phyloP scores from a whole-genome alignment of 2,329 filamentous ascomycete species.

The Trichoderma lentiforme region DNA sequence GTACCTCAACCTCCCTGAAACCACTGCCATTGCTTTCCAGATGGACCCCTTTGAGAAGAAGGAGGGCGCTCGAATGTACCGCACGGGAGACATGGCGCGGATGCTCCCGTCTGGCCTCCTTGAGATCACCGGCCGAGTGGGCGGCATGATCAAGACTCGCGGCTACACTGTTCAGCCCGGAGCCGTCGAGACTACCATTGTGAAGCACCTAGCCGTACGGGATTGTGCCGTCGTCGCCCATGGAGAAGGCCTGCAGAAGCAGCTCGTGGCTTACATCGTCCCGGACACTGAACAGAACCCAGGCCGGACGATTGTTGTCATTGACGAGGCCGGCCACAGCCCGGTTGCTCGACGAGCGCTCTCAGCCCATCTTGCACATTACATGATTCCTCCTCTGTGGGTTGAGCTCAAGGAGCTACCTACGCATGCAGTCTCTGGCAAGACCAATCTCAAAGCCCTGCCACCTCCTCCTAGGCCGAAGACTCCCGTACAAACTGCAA shows the following conservation, averaged over 20 bases:
- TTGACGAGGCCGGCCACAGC: constrained; percentile 70
- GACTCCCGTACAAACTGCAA: constrained; percentile 38
- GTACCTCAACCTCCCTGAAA: constrained; percentile 77
- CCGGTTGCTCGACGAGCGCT: constrained; percentile 64
- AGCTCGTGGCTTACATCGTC: constrained; percentile 75
- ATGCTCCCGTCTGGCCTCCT: constrained; percentile 64
- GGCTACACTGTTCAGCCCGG: constrained; percentile 76
- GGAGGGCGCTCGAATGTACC: constrained; percentile 66
- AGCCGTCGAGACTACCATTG: constrained; percentile 71
- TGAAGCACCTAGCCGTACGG: constrained; percentile 65
- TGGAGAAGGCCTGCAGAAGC: constrained; percentile 71
- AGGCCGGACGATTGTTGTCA: constrained; percentile 59
- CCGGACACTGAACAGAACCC: constrained; percentile 57
- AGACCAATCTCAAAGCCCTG: constrained; percentile 69
- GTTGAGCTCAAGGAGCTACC: constrained; percentile 68
- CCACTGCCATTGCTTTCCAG: constrained; percentile 69
- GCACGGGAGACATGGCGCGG: constrained; percentile 68
- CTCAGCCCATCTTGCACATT: constrained; percentile 67
- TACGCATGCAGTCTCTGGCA: constrained; percentile 75
- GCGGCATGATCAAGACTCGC: constrained; percentile 77
- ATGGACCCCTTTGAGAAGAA: constrained; percentile 60
- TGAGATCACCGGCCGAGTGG: constrained; percentile 73
- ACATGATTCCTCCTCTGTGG: constrained; percentile 81
- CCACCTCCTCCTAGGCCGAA: constrained; percentile 56
- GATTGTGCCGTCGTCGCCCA: constrained; percentile 70